These are phyloP conservation scores for Flaveria brownii DNA, from an alignment of 129 eudicot genomes.

Conservation along the genomic window DNA sequence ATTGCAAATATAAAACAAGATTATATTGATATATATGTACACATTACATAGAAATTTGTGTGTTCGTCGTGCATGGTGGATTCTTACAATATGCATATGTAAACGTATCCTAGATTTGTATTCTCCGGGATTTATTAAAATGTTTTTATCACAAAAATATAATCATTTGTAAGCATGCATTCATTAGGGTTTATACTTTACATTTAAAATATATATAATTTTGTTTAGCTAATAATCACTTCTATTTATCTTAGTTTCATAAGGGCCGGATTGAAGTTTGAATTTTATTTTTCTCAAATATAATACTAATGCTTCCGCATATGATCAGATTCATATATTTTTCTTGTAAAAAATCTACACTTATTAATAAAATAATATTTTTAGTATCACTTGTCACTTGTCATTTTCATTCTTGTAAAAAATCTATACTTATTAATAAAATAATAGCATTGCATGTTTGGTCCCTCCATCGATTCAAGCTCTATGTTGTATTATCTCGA, in stretches of 20 bases:
- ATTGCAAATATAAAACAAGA: slow-evolving; percentile 1
- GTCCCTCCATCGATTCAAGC: no score
- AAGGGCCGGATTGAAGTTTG: background rate
- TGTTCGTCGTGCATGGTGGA: background rate
- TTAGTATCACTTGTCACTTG: no score
- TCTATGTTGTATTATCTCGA: no score
- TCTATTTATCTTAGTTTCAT: background rate
- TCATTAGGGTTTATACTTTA: background rate
- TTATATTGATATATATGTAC: background rate
- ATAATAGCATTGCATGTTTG: no score
- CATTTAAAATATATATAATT: background rate
- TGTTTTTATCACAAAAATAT: background rate
- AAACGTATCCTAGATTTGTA: background rate
- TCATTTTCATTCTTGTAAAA: background rate
- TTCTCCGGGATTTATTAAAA: background rate
- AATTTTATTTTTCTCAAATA: background rate
- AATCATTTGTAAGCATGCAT: background rate
- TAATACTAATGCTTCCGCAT: background rate
- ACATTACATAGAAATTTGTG: background rate
- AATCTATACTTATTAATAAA: no score
- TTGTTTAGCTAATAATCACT: background rate
- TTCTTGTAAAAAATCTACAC: background rate
- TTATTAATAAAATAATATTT: no score
- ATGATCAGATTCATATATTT: background rate
- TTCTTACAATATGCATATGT: background rate